A percentile compares a stretch with the other conserved stretches of the same genome.
Conservation (phyloP, 164 flowering plant genomes). For the Buxus sempervirens region DNA sequence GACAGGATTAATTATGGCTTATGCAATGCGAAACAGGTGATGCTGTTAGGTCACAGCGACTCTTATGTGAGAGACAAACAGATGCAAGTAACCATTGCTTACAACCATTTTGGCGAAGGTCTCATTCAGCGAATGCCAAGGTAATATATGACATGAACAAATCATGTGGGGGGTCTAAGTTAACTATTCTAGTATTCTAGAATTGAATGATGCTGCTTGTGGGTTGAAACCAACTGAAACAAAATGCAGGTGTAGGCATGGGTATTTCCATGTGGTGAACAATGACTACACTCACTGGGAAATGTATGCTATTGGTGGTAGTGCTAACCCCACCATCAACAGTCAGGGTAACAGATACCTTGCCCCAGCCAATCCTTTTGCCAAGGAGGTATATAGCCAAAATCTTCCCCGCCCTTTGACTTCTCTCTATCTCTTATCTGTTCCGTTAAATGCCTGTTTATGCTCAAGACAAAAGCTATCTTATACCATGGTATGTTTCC, state of each 20-base stretch:
- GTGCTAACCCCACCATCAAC: conserved; percentile 70
- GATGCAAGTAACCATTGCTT: conserved; percentile 77
- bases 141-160: conserved; percentile 13
- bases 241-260: conserved; percentile 62
- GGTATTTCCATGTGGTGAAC: conserved; percentile 74
- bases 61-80: conserved; percentile 49
- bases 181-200: too few relatives aligned
- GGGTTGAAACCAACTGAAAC: too few relatives aligned
- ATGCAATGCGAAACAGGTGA: conserved; percentile 35
- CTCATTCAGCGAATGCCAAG: conserved; percentile 80
- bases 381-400: conserved; percentile 52
- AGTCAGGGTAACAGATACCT: conserved; percentile 69
- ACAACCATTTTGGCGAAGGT: conserved; percentile 73
- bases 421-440: not conserved
- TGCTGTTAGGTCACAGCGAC: conserved; percentile 68
- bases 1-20: not conserved
- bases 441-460: too few relatives aligned
- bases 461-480: too few relatives aligned
- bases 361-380: conserved; percentile 52
- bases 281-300: too few relatives aligned
- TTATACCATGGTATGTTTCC: too few relatives aligned
- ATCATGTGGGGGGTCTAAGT: too few relatives aligned
- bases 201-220: too few relatives aligned
- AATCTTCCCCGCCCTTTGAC: not conserved
- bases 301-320: conserved; percentile 78